phyloP scores from a whole-genome alignment of 2,329 filamentous ascomycete genomes.

The Seiridium unicorne region DNA sequence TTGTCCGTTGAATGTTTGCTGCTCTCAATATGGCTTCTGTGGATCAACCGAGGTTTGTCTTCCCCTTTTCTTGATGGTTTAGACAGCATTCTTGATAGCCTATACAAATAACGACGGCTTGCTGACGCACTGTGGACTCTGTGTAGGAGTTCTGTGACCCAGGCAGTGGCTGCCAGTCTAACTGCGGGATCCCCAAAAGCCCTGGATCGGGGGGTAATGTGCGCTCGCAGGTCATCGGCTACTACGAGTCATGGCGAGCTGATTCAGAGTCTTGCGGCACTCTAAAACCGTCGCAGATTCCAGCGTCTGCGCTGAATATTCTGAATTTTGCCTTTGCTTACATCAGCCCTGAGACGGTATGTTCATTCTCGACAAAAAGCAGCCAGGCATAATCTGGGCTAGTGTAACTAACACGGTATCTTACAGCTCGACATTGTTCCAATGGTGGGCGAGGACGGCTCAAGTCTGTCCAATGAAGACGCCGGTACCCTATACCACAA shows the following conservation, averaged over 20 bases:
- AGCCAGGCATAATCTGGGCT: too few species aligned
- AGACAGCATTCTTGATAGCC: background rate
- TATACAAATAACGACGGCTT: background rate
- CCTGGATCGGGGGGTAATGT: conserved; percentile 11
- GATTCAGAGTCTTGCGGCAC: conserved; percentile 9
- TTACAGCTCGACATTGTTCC: conserved; percentile 21
- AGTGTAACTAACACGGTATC: background rate
- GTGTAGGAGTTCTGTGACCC: conserved; percentile 15
- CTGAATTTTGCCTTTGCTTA: conserved; percentile 31
- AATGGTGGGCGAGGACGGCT: conserved; percentile 21
- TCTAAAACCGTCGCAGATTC: conserved; percentile 36
- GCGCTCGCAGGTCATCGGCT: conserved; percentile 25
- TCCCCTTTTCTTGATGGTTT: background rate
- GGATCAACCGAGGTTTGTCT: conserved; percentile 13
- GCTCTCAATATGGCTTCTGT: conserved; percentile 32
- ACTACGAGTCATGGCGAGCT: conserved; percentile 28
- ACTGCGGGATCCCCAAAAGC: conserved; percentile 18
- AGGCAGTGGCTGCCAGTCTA: conserved; percentile 20
- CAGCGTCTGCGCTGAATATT: conserved; percentile 38
- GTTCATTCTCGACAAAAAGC: background rate
- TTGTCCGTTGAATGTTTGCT: conserved; percentile 9
- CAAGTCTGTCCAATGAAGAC: too few species aligned
- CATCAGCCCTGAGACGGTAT: conserved; percentile 22
- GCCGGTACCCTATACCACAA: conserved; percentile 14
- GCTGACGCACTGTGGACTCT: background rate